Evolutionary conservation across 2,329 filamentous ascomycete genomes (phyloP), one percentile per base, ranked within the genome.

Genomic region (Botrytis tulipae): DNA sequence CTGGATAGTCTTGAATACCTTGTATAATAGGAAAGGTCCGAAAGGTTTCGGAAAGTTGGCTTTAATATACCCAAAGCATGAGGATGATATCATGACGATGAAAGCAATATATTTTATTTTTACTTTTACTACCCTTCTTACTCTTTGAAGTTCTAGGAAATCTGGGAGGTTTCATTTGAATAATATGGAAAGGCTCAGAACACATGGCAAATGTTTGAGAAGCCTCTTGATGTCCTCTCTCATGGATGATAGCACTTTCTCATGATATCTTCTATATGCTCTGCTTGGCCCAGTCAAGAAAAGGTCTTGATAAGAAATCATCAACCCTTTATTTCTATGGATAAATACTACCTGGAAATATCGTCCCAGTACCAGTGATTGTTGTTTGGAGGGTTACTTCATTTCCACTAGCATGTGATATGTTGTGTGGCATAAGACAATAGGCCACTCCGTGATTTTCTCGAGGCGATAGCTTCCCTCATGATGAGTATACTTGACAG

Each of bases 1-100:
- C 70, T 72, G 61, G 61, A 59, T 72, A 68, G 70, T 67, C 51
- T 67, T 68, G 2, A 44, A n/a, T 29, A 48, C 42, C 44, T 59
- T 68, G 48, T 72, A 67, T 60, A 35, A 72, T 68, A 72, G 62
- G 70, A 72, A 67, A 29, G 46, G 51, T 32, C 48, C 16, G 32
- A 54, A 35, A 60, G 54, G 32, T 25, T 54, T 37, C 25, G 51
- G 62, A 59, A 44, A 44, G 25, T 51, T 42, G 22, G 48, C 40
- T 32, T 72, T 37, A 60, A 72, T 42, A 44, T 72, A 57, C 70
- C 61, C 61, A 40, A 67, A 67, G 48, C 51, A 29, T 67, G 25
- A 67, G 70, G 48, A 66, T 59, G 25, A 44, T 54, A 61, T 44
- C 25, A 71, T 44, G 70, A 57, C n/a, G 16, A 66, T 20, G 51